These are phyloP conservation scores for Plasmopara halstedii DNA, from an alignment of 352 stramenopile genomes.

Conservation along the genomic window DNA sequence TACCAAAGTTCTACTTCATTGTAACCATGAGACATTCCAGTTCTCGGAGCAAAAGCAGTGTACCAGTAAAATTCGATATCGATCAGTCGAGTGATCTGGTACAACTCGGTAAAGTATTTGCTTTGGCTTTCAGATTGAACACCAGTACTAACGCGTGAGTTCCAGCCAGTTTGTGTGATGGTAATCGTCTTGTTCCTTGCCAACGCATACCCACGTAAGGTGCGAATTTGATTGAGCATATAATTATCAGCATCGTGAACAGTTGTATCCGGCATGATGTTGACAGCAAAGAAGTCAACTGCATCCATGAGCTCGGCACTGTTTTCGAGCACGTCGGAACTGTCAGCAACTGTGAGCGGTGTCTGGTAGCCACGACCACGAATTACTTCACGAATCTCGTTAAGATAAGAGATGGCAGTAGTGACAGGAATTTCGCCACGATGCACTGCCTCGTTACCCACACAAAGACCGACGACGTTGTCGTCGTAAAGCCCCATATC, in stretches of 20 bases:
- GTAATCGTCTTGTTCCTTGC: constrained; percentile 47
- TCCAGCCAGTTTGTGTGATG: constrained; percentile 66
- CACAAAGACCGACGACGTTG: constrained; percentile 45
- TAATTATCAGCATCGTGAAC: constrained; percentile 35
- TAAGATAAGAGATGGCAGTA: constrained; percentile 49
- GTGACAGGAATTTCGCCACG: constrained; percentile 38
- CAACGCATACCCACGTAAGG: constrained; percentile 30
- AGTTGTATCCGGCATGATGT: constrained; percentile 52
- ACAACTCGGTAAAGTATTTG: constrained; percentile 68
- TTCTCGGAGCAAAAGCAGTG: constrained; percentile 52
- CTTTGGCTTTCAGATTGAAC: constrained; percentile 39
- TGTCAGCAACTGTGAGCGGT: constrained; percentile 58
- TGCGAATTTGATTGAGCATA: constrained; percentile 48
- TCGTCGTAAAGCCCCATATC: constrained; percentile 31
- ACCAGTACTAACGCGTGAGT: constrained; percentile 26
- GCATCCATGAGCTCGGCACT: constrained; percentile 46
- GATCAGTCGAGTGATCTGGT: constrained; percentile 34
- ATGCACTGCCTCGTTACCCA: constrained; percentile 67
- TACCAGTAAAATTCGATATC: constrained; percentile 75
- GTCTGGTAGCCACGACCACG: constrained; percentile 29
- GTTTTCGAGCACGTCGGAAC: constrained; percentile 56
- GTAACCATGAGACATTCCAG: constrained; percentile 34
- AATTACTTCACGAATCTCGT: constrained; percentile 39
- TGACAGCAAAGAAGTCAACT: constrained; percentile 61
- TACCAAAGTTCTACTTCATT: constrained; percentile 60